Evolutionary conservation across 768 basidiomycete genomes (phyloP).

Genomic region (Albatrellus ellisii): DNA sequence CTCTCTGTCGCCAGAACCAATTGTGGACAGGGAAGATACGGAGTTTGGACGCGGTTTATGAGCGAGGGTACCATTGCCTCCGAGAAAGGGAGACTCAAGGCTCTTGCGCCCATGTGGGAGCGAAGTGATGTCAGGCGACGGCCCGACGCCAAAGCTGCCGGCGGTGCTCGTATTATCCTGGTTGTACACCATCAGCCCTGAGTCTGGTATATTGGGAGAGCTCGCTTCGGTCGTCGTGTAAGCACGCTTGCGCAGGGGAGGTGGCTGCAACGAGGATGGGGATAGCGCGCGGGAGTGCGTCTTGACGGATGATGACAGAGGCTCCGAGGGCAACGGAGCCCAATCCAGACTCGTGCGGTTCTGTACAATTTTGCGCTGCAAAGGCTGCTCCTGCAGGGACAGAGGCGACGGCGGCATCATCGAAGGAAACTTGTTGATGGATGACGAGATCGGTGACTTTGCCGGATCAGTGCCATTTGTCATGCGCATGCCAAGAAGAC

Average conservation of each 20-base stretch:
- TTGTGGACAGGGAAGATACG: constrained; percentile 15
- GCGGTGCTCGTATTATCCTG: constrained; percentile 23
- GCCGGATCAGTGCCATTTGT: constrained; percentile 22
- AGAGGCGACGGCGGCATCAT: constrained; percentile 8
- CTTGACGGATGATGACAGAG: constrained; percentile 8
- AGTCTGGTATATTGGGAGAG: constrained; percentile 4
- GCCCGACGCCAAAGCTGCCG: constrained; percentile 22
- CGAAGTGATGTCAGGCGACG: background rate
- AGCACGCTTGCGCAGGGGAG: constrained; percentile 19
- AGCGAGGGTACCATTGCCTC: constrained; percentile 5
- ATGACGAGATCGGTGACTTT: constrained; percentile 12
- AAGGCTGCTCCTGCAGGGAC: background rate
- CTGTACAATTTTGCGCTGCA: constrained; percentile 13
- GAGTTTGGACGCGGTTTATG: constrained; percentile 10
- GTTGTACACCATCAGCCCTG: constrained; percentile 14
- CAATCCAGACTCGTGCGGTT: constrained; percentile 12
- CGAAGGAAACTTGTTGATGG: constrained; percentile 15
- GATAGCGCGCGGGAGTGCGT: constrained; percentile 15
- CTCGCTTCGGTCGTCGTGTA: constrained; percentile 17
- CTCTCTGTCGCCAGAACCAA: background rate
- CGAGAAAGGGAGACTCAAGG: constrained; percentile 13
- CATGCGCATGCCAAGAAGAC: constrained; percentile 38
- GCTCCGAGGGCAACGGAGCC: constrained; percentile 14
- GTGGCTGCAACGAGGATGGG: constrained; percentile 20
- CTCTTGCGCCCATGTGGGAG: constrained; percentile 3